A percentile compares a stretch with the other conserved stretches of the same genome.
Conservation (phyloP, 225 moss, liverwort and hornwort genomes). For the Takakia lepidozioides region DNA sequence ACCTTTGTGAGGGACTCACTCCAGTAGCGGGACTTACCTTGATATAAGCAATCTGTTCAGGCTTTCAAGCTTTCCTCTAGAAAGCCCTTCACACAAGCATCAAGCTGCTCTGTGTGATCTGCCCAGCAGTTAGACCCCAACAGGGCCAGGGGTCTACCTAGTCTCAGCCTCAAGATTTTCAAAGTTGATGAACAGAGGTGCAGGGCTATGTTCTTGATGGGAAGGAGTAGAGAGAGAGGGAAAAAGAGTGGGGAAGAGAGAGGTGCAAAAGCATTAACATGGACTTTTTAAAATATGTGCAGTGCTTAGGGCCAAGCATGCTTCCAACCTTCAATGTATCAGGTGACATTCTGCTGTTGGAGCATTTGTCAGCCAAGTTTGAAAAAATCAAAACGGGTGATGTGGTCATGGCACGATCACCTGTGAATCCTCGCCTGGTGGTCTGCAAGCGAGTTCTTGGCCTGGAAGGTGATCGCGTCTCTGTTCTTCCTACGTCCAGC, state of each 20-base stretch:
- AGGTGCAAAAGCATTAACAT: neutral
- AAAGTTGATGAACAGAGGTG: no score
- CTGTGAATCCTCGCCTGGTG: conserved; percentile 85
- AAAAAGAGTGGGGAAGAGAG: neutral
- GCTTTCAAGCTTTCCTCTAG: no score
- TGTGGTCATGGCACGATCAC: conserved; percentile 96
- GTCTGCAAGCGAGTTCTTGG: conserved; percentile 96
- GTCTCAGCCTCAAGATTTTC: no score
- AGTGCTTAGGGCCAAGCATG: conserved; percentile 99
- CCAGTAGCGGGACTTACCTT: no score
- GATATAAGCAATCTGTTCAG: no score
- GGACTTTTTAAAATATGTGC: no score
- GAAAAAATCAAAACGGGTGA: conserved; percentile 82
- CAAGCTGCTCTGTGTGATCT: no score
- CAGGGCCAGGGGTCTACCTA: no score
- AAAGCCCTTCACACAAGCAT: no score
- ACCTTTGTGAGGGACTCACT: no score
- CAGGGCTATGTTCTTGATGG: no score
- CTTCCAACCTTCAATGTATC: conserved; percentile 96
- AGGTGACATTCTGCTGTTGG: conserved; percentile 89
- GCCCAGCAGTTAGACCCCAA: no score
- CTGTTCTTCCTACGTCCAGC: conserved; percentile 84
- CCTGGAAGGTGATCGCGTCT: conserved; percentile 82
- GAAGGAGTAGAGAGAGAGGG: neutral
- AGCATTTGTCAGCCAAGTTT: conserved; percentile 88